phyloP scores from a whole-genome alignment of 495 filamentous ascomycete genomes.

The Astrothelium subdiscretum region DNA sequence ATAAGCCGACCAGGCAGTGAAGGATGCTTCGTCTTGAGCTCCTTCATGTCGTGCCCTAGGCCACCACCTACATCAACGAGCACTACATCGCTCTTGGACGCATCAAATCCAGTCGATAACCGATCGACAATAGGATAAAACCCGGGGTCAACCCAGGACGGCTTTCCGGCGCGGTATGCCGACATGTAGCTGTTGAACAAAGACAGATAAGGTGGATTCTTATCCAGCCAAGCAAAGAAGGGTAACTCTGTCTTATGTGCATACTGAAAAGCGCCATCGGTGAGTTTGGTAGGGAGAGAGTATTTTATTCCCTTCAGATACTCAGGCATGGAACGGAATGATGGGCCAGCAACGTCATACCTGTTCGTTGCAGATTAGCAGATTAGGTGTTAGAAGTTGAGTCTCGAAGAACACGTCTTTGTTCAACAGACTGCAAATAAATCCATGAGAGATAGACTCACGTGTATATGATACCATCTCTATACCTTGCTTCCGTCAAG shows the following conservation, averaged over 20 bases:
- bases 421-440: too few relatives aligned
- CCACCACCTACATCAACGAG: slow-evolving; percentile 46
- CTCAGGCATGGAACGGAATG: background rate
- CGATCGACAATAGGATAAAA: slow-evolving; percentile 4
- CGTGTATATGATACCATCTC: background rate
- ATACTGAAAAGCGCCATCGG: slow-evolving; percentile 8
- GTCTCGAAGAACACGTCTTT: too few relatives aligned
- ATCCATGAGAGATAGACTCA: too few relatives aligned
- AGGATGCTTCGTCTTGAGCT: slow-evolving; percentile 30
- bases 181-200: slow-evolving; percentile 10
- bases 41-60: slow-evolving; percentile 38
- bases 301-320: slow-evolving; percentile 4
- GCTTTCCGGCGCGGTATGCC: background rate
- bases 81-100: slow-evolving; percentile 26
- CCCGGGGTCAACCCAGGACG: background rate
- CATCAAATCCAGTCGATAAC: background rate
- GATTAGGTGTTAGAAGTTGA: too few relatives aligned
- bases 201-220: background rate
- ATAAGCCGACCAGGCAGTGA: slow-evolving; percentile 32
- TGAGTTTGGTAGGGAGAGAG: background rate
- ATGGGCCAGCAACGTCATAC: background rate
- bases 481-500: background rate
- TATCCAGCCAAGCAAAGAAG: background rate
- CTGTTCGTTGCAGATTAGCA: background rate
- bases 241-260: background rate